phyloP scores from a whole-genome alignment of 805 yeast genomes.

The Yarrowia keelungensis region DNA sequence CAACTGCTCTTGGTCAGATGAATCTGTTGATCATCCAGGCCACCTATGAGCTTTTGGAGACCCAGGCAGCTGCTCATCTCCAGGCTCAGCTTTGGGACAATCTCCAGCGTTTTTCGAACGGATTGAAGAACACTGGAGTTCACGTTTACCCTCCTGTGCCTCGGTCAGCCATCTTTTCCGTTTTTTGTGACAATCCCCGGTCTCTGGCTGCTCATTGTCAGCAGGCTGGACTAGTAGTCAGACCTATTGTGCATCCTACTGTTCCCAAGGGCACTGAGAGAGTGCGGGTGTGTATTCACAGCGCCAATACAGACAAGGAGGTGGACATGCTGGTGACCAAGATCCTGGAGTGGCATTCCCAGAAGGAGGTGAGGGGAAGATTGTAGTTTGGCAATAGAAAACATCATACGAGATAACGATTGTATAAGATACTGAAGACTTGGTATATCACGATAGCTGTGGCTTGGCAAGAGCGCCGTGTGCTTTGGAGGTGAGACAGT shows the following conservation, averaged over 20 bases:
- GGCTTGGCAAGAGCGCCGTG: no score
- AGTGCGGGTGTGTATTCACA: slow-evolving; percentile 44
- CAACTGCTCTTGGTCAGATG: slow-evolving; percentile 42
- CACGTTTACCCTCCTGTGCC: slow-evolving; percentile 18
- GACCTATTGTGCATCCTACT: slow-evolving; percentile 46
- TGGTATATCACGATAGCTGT: no score
- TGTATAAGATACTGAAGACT: no score
- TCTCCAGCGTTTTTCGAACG: background rate
- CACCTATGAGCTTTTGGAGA: slow-evolving; percentile 40
- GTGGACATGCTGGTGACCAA: slow-evolving; percentile 40
- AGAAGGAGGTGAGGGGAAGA: slow-evolving; percentile 13
- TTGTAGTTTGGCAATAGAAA: background rate
- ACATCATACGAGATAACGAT: no score
- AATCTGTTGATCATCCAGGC: slow-evolving; percentile 43
- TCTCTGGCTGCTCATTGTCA: slow-evolving; percentile 43
- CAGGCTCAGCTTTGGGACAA: slow-evolving; percentile 18
- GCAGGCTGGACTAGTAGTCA: slow-evolving; percentile 42
- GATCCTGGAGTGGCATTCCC: slow-evolving; percentile 26
- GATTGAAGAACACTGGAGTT: slow-evolving; percentile 15
- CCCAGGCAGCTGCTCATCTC: background rate
- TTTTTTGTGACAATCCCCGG: slow-evolving; percentile 41
- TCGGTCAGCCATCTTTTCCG: slow-evolving; percentile 40
- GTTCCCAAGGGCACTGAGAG: slow-evolving; percentile 46
- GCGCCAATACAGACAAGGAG: slow-evolving; percentile 41
- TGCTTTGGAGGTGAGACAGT: no score